Conservation (phyloP, 2,329 filamentous ascomycete genomes). For the Didymellaceae sp. region DNA sequence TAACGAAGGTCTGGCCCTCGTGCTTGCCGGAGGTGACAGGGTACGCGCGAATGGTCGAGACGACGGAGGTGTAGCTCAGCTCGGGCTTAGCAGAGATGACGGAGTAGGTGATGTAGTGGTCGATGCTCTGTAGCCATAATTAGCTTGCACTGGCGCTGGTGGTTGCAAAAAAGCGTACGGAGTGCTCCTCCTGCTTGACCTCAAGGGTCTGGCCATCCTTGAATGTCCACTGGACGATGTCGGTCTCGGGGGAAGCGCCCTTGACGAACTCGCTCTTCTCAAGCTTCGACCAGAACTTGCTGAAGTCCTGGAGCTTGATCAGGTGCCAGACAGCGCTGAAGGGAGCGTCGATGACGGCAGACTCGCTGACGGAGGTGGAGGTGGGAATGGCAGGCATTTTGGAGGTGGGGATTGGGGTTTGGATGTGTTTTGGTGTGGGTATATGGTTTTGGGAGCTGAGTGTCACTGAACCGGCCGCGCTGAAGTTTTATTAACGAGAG, state of each 20-base stretch:
- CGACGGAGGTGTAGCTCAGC: conserved; percentile 69
- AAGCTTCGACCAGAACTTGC: conserved; percentile 70
- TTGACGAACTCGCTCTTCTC: conserved; percentile 68
- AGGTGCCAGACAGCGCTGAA: conserved; percentile 74
- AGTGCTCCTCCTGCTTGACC: conserved; percentile 79
- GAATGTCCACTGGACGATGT: conserved; percentile 74
- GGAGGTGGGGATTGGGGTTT: conserved; percentile 11
- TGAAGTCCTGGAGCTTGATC: conserved; percentile 75
- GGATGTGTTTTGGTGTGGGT: neutral
- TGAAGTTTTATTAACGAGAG: conserved; percentile 29
- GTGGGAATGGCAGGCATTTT: conserved; percentile 61
- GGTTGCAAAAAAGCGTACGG: conserved; percentile 54
- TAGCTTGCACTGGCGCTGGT: neutral
- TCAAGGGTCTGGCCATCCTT: conserved; percentile 72
- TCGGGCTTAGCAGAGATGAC: conserved; percentile 71
- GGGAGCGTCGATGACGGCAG: conserved; percentile 70
- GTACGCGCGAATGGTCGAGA: conserved; percentile 71
- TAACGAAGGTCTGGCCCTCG: conserved; percentile 70
- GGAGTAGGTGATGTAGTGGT: conserved; percentile 78
- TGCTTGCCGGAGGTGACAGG: conserved; percentile 70
- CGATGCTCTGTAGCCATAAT: conserved; percentile 61
- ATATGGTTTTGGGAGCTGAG: neutral
- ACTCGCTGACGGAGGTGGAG: conserved; percentile 70
- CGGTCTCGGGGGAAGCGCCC: conserved; percentile 67
- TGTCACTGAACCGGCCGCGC: conserved; percentile 9